Base-by-base conservation (phyloP, 768 basidiomycete species). In the Russula abietina region DNA sequence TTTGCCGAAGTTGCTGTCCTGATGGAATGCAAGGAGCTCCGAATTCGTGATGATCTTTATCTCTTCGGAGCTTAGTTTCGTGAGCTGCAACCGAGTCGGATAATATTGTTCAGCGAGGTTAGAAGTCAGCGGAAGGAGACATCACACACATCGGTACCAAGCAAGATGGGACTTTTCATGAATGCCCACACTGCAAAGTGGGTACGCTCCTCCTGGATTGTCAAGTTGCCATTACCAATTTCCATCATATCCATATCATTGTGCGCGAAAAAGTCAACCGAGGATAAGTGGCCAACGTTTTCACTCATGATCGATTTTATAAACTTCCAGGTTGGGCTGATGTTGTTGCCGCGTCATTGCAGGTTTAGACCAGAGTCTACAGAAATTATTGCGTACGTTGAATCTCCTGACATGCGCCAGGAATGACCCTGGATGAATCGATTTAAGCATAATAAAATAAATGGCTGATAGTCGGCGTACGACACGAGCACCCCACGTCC, bases 211-310 rank as follows among this genome's bases (percentile, higher is more conserved):
- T 83, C 82, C 61, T 78, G 69, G 28, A 79, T 72, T 2, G 80
- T 80, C 22, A 82, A 70, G 39, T 70, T 73, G 4, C 82, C 82
- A 65, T 83, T 83, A 38, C 81, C 79, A 26, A 70, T 65, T 55
- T 79, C 77, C 77, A 79, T 79, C 81, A 83, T 83, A 68, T 83
- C 82, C 81, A 83, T 83, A 61, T 84, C 82, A 60, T 82, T 82
- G 66, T 83, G 82, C 0, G 77, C 73, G 45, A 70, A 76, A 67
- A 83, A 84, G 57, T 78, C 73, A 64, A 79, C 72, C 22, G 74
- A 72, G 19, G 75, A 71, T 19, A 81, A 65, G 65, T 80, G 72
- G 17, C 72, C 69, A 11, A 76, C 78, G 61, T 82, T 82, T 22
- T 69, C 76, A 5, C 59, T 71, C 38, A 83, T 79, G 65, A 81